Evolutionary conservation across 495 filamentous ascomycete species (phyloP).

Genomic region (Penicillium maclennaniae): DNA sequence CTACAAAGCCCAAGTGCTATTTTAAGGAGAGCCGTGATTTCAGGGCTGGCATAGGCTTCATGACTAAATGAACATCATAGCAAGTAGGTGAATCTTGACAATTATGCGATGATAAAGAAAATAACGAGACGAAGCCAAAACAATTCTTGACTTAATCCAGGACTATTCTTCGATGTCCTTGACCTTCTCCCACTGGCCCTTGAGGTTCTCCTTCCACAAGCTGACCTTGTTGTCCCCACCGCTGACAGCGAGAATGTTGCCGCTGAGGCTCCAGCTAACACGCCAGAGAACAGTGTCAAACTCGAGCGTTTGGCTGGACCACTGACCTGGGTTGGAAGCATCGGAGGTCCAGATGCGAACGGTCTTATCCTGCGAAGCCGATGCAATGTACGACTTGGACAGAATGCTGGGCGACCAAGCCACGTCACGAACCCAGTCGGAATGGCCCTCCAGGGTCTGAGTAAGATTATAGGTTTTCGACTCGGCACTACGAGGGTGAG

Average conservation of each 20-base stretch:
- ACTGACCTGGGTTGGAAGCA: conserved; percentile 57
- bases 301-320: conserved; percentile 76
- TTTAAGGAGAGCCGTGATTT: not conserved
- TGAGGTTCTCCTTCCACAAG: conserved; percentile 56
- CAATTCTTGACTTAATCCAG: conserved; percentile 12
- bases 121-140: conserved; percentile 11
- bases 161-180: conserved; percentile 88
- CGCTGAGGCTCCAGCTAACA: conserved; percentile 96
- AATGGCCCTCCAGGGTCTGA: conserved; percentile 69
- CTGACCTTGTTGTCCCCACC: conserved; percentile 96
- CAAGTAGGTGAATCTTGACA: conserved; percentile 3
- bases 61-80: not conserved
- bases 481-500: conserved; percentile 38
- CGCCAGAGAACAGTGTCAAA: conserved; percentile 92
- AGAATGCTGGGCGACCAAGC: conserved; percentile 93
- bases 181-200: conserved; percentile 85
- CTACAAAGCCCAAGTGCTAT: not conserved
- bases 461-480: conserved; percentile 50
- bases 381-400: conserved; percentile 92
- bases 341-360: conserved; percentile 93
- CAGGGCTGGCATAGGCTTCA: not conserved
- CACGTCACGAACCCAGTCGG: conserved; percentile 97
- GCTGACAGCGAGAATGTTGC: conserved; percentile 91
- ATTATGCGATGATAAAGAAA: conserved; percentile 17
- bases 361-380: conserved; percentile 91